phyloP scores from a whole-genome alignment of 495 filamentous ascomycete genomes.

The Penicillium longicatenatum region DNA sequence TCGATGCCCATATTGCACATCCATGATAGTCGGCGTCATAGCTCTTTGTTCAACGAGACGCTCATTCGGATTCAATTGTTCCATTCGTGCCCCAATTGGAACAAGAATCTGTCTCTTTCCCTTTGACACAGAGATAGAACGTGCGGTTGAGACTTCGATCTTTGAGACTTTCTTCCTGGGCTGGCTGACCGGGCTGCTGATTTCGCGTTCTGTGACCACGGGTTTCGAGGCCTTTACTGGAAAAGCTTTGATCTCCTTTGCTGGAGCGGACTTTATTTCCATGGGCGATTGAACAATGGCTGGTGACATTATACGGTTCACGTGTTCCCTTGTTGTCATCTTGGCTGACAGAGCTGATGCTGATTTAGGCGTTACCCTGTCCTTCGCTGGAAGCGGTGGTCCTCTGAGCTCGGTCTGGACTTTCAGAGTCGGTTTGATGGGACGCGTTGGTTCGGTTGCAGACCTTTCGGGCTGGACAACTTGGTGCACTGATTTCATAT shows the following conservation, averaged over 20 bases:
- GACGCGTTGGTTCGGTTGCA: not conserved
- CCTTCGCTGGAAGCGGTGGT: slow-evolving; percentile 14
- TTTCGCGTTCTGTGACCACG: slow-evolving; percentile 1
- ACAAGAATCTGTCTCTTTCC: slow-evolving; percentile 41
- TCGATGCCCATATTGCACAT: slow-evolving; percentile 33
- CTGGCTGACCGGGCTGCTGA: not conserved
- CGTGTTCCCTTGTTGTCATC: not conserved
- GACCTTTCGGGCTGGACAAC: not conserved
- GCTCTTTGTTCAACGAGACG: slow-evolving; percentile 28
- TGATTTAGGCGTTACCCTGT: not conserved
- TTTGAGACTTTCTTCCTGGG: slow-evolving; percentile 19
- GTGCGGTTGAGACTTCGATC: slow-evolving; percentile 43
- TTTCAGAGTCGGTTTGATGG: not conserved
- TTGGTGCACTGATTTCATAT: not conserved
- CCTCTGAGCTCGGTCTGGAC: slow-evolving; percentile 4
- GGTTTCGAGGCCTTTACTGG: not conserved
- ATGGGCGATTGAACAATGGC: not conserved
- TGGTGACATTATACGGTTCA: not conserved
- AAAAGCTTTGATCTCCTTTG: not conserved
- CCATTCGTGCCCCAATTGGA: slow-evolving; percentile 32
- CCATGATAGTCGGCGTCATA: slow-evolving; percentile 32
- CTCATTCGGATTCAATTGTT: slow-evolving; percentile 30
- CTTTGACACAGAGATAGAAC: slow-evolving; percentile 43
- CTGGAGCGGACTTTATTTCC: not conserved
- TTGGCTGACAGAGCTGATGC: not conserved